phyloP scores from a whole-genome alignment of 2,329 filamentous ascomycete species.

The Aspergillus sp. region DNA sequence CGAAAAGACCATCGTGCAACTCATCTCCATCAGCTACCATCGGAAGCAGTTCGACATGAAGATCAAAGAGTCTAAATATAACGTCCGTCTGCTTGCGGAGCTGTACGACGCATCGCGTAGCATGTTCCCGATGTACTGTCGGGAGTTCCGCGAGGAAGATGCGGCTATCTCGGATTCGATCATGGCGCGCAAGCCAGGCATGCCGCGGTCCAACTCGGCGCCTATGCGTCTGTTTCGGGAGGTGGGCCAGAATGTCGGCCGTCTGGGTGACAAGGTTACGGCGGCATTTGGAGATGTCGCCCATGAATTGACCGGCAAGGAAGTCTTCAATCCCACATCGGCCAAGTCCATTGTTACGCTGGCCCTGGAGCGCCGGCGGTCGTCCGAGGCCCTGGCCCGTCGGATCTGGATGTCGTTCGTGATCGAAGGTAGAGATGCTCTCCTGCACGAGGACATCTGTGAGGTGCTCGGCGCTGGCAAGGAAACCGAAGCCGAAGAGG shows the following conservation, averaged over 20 bases:
- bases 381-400: conserved; percentile 87
- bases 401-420: conserved; percentile 99
- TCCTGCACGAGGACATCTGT: conserved; percentile 76
- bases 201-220: conserved; percentile 61
- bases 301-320: conserved; percentile 90
- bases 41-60: conserved; percentile 64
- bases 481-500: conserved; percentile 78
- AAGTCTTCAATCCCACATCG: conserved; percentile 89
- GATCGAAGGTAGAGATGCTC: conserved; percentile 77
- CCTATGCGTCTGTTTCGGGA: conserved; percentile 76
- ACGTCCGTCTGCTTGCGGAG: conserved; percentile 75
- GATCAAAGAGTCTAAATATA: conserved; percentile 88
- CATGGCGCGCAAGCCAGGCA: conserved; percentile 43
- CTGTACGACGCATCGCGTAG: conserved; percentile 87
- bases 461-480: conserved; percentile 81
- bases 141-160: conserved; percentile 88
- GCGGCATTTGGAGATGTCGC: conserved; percentile 91
- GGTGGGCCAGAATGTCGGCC: conserved; percentile 70
- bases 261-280: conserved; percentile 89
- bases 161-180: conserved; percentile 79
- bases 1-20: conserved; percentile 61
- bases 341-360: conserved; percentile 87
- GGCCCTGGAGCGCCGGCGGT: conserved; percentile 78
- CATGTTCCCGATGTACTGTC: conserved; percentile 89
- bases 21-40: conserved; percentile 68